Base-by-base conservation (phyloP, 805 yeast genomes). In the Sungouiozyma intestinalis region DNA sequence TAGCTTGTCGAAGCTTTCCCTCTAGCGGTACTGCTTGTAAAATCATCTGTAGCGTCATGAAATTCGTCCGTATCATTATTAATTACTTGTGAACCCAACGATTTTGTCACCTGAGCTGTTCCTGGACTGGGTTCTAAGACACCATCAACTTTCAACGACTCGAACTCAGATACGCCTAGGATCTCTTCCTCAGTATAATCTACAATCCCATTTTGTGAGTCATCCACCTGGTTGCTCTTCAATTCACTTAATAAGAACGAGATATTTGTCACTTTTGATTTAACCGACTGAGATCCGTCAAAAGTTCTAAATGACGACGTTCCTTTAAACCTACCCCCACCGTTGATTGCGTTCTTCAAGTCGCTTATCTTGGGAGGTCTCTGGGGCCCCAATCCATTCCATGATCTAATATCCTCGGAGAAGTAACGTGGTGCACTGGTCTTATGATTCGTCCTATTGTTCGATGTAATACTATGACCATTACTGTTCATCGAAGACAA, bases 151-250 rank as follows among this genome's bases (percentile, higher is more conserved):
- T 24, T 6, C 11, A 24, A 24, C 11, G 29, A 24, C 11, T 58
- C 63, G 11, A 47, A 41, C 36, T 55, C 56, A 34, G 59, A 63
- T 35, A 62, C 42, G 4, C 62, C 65, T 18, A 57, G 48, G 7
- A 57, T 51, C 15, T 60, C 60, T 39, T 59, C 65, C 41, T 61
- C 65, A 44, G 60, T 62, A 2, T 64, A 63, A 45, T 60, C 64
- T 16, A 45, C 47, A 19, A 61, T 56, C 17, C 50, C 45, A 14
- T 47, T 51, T 16, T 53, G 54, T 24, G 29, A 24, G 29, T 40
- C 46, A 24, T 49, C 52, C 29, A 44, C 46, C 7, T 46, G 35
- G 17, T 37, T 40, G 35, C 51, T 56, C 31, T 56, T 55, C 16
- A 62, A 44, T 44, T 62, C 66, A 37, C 54, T 53, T 13, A 62